Base-by-base conservation (phyloP, 805 yeast species). In the Metschnikowia cerradonensis region DNA sequence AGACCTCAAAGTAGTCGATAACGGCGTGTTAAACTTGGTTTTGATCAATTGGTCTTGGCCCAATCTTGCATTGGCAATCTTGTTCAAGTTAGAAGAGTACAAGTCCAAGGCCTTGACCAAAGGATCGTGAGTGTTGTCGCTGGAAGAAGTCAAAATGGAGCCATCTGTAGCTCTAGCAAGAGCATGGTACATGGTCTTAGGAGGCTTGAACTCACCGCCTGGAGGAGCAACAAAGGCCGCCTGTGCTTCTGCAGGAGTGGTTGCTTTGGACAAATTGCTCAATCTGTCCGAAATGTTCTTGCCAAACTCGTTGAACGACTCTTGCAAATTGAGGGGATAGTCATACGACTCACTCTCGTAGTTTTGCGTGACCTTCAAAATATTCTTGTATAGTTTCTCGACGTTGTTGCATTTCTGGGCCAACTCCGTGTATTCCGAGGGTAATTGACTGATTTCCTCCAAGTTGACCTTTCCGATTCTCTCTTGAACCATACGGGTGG, bases 181-280 rank as follows among this genome's bases (percentile, higher is more conserved):
- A 6, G 96, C 95, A 65, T 87, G 92, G 67, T 85, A 84, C 62
- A 88, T 75, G 14, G 96, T 89, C 75, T 87, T 86, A 60, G 95
- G 96, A 41, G 82, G 76, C 60, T 78, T 72, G 64, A 83, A 69
- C 57, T 73, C 74, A 23, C 75, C 71, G 10, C 60, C 62, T 15
- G 56, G 53, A 14, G 71, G 67, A 48, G 79, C 72, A 38, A 86
- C 71, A 54, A 74, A 65, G 13, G 88, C 86, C 13, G 86, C 81
- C 71, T 88, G 94, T 4, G 91, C 92, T 65, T 88, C 96, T n/a
- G 82, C 78, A 1, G 92, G 88, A 22, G 86, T 77, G 44, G 85
- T 78, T 13, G 90, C 96, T 63, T 78, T 80, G 15, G 90, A 79
- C 53, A 88, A 74, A 53, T 82, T 86, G 52, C 79, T 75, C 44